Evolutionary conservation across 495 filamentous ascomycete genomes (phyloP).

Genomic region (Penicillium chermesinum): DNA sequence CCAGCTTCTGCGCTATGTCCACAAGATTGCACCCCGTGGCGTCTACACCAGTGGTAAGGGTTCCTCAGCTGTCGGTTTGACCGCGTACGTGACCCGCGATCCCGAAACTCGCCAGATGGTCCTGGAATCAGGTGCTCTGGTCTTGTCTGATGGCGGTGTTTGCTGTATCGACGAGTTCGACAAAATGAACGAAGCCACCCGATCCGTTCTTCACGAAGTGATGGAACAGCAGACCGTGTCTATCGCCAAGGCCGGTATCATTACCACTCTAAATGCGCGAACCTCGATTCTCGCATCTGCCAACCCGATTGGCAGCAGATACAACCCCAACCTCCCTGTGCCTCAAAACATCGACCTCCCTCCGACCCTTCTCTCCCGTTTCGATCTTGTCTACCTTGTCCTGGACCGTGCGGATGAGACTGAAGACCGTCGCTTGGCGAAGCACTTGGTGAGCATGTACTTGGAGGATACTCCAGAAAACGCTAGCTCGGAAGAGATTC

Average conservation of each 20-base stretch:
- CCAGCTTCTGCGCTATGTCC: constrained; percentile 86
- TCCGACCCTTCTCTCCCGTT: constrained; percentile 88
- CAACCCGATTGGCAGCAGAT: constrained; percentile 95
- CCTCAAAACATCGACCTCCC: constrained; percentile 98
- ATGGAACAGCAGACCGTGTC: constrained; percentile 99
- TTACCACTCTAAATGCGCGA: constrained; percentile 93
- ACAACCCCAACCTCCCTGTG: constrained; percentile 91
- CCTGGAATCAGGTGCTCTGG: constrained; percentile 91
- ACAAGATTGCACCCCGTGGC: constrained; percentile 95
- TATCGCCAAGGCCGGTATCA: constrained; percentile 97
- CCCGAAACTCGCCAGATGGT: constrained; percentile 92
- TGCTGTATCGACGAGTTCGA: constrained; percentile 99
- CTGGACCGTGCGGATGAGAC: constrained; percentile 89
- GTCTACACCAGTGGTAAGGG: constrained; percentile 98
- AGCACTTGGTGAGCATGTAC: constrained; percentile 95
- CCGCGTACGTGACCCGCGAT: constrained; percentile 93
- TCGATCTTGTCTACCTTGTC: constrained; percentile 94
- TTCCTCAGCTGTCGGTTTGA: constrained; percentile 96
- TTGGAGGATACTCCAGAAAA: constrained; percentile 88
- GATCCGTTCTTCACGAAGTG: constrained; percentile 96
- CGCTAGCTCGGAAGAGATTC: constrained; percentile 67
- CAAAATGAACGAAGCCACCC: constrained; percentile 96
- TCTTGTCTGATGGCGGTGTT: constrained; percentile 91
- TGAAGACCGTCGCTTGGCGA: constrained; percentile 78
- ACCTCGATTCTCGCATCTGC: constrained; percentile 93